These are phyloP conservation scores for Clitopilus hobsonii DNA, from an alignment of 768 basidiomycete genomes.

Conservation along the genomic window DNA sequence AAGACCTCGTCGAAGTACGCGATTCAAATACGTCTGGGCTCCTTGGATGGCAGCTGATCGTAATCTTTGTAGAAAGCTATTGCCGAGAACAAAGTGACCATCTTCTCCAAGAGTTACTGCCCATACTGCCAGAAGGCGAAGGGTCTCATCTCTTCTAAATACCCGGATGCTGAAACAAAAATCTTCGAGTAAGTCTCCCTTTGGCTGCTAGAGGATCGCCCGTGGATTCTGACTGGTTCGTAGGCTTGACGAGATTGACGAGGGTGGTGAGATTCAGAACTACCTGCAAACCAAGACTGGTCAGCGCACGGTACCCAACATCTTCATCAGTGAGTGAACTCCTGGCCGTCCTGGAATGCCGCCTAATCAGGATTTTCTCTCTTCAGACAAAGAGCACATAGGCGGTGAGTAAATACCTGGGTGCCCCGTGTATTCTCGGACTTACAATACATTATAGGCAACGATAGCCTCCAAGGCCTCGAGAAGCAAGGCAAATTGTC, in stretches of 20 bases:
- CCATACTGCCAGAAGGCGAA: constrained; percentile 50
- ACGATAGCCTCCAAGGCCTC: constrained; percentile 28
- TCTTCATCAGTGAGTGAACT: constrained; percentile 62
- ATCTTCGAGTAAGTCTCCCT: constrained; percentile 42
- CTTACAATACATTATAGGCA: constrained; percentile 23
- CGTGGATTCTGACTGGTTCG: not conserved
- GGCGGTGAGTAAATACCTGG: constrained; percentile 37
- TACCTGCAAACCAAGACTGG: constrained; percentile 62
- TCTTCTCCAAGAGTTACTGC: constrained; percentile 61
- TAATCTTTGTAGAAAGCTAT: constrained; percentile 37
- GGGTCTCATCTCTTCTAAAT: constrained; percentile 33
- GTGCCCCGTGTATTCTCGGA: not conserved
- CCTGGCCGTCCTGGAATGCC: not conserved
- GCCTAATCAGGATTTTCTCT: not conserved
- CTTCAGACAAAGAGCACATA: constrained; percentile 45
- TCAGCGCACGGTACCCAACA: constrained; percentile 71
- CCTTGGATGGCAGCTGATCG: not conserved
- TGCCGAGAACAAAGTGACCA: constrained; percentile 42
- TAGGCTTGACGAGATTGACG: constrained; percentile 56
- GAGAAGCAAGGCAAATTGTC: constrained; percentile 24
- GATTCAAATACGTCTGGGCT: not conserved
- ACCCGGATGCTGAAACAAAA: constrained; percentile 28
- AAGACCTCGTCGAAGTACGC: constrained; percentile 39
- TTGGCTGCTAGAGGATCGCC: not conserved
- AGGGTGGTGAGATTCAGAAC: constrained; percentile 59